Evolutionary conservation across 1,284 basidiomycete genomes (phyloP).

Genomic region (Tylopilus sp.): DNA sequence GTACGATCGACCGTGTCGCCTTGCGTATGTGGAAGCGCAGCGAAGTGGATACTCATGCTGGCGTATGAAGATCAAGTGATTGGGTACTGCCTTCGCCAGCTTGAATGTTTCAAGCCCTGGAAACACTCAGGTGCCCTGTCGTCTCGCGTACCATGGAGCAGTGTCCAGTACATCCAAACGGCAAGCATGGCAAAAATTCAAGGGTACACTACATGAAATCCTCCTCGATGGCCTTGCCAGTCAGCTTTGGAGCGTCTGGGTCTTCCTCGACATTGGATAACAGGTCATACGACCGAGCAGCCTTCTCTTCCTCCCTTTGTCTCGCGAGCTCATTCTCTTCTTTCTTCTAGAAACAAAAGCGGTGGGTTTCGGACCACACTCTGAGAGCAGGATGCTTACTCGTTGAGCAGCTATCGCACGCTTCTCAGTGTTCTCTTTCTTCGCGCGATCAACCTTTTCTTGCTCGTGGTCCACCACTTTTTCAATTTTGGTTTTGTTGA

Average conservation of each 20-base stretch:
- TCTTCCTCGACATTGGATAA: constrained; percentile 55
- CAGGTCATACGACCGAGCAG: constrained; percentile 71
- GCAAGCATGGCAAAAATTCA: not conserved
- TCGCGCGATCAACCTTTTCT: constrained; percentile 79
- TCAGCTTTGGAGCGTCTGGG: constrained; percentile 41
- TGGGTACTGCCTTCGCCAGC: too few relatives aligned
- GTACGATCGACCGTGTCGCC: constrained; percentile 11
- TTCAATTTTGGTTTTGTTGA: constrained; percentile 93
- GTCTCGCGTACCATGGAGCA: too few relatives aligned
- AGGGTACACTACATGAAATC: constrained; percentile 50
- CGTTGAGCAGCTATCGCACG: constrained; percentile 62
- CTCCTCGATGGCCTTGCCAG: constrained; percentile 63
- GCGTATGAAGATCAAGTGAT: not conserved
- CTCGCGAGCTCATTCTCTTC: constrained; percentile 65
- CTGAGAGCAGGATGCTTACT: constrained; percentile 35
- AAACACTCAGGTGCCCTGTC: too few relatives aligned
- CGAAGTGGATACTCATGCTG: constrained; percentile 32
- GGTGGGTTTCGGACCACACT: not conserved
- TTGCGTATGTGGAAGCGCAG: constrained; percentile 7
- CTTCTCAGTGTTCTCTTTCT: constrained; percentile 67
- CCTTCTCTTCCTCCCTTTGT: constrained; percentile 70
- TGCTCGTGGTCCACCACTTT: constrained; percentile 87
- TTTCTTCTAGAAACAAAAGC: constrained; percentile 51
- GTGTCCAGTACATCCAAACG: not conserved
- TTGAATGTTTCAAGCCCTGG: too few relatives aligned